Conservation (phyloP, 179 eudicot species). For the Drosera spatulata region DNA sequence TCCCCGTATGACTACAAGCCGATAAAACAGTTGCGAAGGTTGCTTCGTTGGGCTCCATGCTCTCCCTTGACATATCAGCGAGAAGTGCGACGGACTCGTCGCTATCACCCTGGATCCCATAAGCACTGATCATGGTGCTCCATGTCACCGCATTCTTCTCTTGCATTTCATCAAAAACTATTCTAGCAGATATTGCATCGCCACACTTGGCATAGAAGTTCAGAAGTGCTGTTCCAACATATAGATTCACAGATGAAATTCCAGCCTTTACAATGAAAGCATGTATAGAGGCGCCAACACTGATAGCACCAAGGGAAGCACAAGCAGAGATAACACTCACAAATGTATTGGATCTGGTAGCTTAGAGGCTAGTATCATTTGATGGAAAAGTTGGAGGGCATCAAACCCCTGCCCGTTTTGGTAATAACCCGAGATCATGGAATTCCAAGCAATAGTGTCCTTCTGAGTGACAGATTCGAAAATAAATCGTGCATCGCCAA, state of each 20-base stretch:
- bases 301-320: slow-evolving; percentile 39
- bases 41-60: slow-evolving; percentile 51
- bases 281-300: slow-evolving; percentile 58
- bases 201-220: slow-evolving; percentile 84
- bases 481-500: slow-evolving; percentile 36
- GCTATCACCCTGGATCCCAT: slow-evolving; percentile 32
- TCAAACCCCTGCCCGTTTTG: slow-evolving; percentile 42
- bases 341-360: slow-evolving; percentile 61
- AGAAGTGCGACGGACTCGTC: slow-evolving; percentile 44
- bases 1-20: slow-evolving; percentile 74
- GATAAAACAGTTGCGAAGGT: slow-evolving; percentile 54
- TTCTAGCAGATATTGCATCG: slow-evolving; percentile 48
- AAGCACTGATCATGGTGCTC: slow-evolving; percentile 36
- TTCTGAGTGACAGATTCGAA: slow-evolving; percentile 41
- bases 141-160: slow-evolving; percentile 59
- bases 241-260: slow-evolving; percentile 28
- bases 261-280: slow-evolving; percentile 43
- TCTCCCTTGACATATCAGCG: slow-evolving; percentile 45
- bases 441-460: slow-evolving; percentile 69
- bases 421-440: slow-evolving; percentile 64
- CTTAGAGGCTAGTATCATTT: slow-evolving; percentile 38
- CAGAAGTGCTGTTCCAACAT: slow-evolving; percentile 56
- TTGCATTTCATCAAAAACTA: slow-evolving; percentile 55
- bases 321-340: slow-evolving; percentile 57
- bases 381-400: slow-evolving; percentile 45